These are phyloP conservation scores for Lactifluus pinguis DNA, from an alignment of 768 basidiomycete species.

Conservation along the genomic window DNA sequence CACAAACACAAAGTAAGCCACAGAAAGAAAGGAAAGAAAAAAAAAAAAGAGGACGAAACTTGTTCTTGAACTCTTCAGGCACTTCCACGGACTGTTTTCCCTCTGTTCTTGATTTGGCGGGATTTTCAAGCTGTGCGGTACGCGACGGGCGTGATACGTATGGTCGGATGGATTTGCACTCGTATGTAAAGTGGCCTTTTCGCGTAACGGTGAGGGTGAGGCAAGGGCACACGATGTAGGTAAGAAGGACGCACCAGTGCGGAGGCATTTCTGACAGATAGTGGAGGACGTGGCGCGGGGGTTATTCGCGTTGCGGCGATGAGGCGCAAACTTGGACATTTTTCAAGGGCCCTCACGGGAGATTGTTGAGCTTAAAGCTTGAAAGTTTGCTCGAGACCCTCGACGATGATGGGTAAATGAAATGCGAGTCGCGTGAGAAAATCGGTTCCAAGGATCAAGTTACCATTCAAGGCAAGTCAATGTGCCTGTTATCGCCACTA, in stretches of 20 bases:
- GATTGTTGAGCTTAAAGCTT: neutral
- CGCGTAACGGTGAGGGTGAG: too few species aligned
- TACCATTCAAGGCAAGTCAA: neutral
- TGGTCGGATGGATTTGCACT: constrained; percentile 75
- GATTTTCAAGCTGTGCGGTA: constrained; percentile 79
- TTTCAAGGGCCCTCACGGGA: neutral
- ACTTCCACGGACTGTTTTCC: constrained; percentile 75
- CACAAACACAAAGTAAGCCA: too few species aligned
- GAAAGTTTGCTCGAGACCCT: too few species aligned
- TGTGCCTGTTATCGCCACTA: neutral
- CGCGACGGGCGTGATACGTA: constrained; percentile 88
- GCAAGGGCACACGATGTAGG: too few species aligned
- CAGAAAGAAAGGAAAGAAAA: neutral
- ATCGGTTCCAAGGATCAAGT: too few species aligned
- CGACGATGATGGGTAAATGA: too few species aligned
- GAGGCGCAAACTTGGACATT: constrained; percentile 81
- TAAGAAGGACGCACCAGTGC: constrained; percentile 38
- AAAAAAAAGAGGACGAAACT: constrained; percentile 35
- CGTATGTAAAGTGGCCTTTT: constrained; percentile 81
- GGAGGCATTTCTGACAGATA: constrained; percentile 76
- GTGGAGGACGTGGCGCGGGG: constrained; percentile 59
- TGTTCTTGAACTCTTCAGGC: constrained; percentile 84
- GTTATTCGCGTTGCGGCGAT: constrained; percentile 49
- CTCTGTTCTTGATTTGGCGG: constrained; percentile 59
- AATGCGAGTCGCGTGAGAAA: too few species aligned